These are phyloP conservation scores for Rosa hybrid DNA, from an alignment of 331 rosid genomes.

Conservation along the genomic window DNA sequence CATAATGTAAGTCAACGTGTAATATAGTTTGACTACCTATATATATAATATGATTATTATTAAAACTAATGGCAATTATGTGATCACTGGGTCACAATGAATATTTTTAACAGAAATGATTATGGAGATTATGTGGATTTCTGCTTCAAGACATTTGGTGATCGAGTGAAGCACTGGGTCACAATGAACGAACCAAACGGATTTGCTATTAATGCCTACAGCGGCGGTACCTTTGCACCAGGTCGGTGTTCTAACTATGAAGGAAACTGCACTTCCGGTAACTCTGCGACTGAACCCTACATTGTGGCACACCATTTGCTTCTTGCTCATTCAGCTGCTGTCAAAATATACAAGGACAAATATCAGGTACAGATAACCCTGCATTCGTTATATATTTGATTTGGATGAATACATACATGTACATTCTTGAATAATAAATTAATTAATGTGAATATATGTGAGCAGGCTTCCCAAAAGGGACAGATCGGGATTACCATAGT, in stretches of 20 bases:
- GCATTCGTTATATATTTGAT: background rate
- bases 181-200: constrained; percentile 54
- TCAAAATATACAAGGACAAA: constrained; percentile 36
- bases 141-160: constrained; percentile 54
- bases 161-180: constrained; percentile 57
- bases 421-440: background rate
- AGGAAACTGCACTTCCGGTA: constrained; percentile 47
- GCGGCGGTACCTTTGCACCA: constrained; percentile 42
- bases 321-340: constrained; percentile 60
- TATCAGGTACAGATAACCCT: constrained; percentile 38
- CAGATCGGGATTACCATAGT: constrained; percentile 47
- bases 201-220: constrained; percentile 31
- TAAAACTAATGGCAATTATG: background rate
- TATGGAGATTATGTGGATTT: constrained; percentile 39
- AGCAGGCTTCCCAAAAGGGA: constrained; percentile 54
- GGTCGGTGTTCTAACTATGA: constrained; percentile 53
- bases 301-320: constrained; percentile 52
- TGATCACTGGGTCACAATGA: background rate
- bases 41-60: too few species aligned
- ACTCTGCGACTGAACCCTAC: constrained; percentile 62
- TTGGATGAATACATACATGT: background rate
- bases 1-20: constrained; percentile 36
- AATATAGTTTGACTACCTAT: too few species aligned
- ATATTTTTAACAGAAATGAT: constrained; percentile 32
- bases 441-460: background rate